Conservation (phyloP, 345 rosid genomes). For the Crucihimalaya himalaica region DNA sequence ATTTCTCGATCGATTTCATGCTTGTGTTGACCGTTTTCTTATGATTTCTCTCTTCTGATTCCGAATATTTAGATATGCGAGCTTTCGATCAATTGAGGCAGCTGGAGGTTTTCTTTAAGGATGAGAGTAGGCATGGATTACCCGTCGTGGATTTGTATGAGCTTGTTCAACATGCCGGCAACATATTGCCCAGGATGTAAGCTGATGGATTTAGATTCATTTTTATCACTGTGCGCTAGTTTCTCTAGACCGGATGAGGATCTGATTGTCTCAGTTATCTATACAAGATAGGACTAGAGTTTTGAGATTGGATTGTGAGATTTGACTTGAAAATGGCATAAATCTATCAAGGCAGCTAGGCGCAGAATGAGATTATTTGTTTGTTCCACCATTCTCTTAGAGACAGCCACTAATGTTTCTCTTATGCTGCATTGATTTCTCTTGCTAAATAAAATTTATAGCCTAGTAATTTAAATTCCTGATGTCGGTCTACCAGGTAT, state of each 20-base stretch:
- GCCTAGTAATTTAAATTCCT: neutral
- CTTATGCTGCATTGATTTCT: slow-evolving; percentile 11
- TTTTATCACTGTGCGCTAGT: slow-evolving; percentile 8
- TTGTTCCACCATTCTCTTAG: neutral
- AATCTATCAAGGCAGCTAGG: neutral
- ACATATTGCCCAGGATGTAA: slow-evolving; percentile 86
- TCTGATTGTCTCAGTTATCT: slow-evolving; percentile 4
- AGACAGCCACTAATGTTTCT: neutral
- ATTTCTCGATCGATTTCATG: slow-evolving; percentile 28
- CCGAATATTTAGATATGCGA: slow-evolving; percentile 63
- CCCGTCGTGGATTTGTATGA: slow-evolving; percentile 78
- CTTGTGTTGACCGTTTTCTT: slow-evolving; percentile 18
- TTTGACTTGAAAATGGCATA: slow-evolving; percentile 6
- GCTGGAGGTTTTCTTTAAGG: slow-evolving; percentile 84
- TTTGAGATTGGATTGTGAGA: neutral
- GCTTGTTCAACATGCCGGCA: slow-evolving; percentile 96
- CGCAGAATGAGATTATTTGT: slow-evolving; percentile 2
- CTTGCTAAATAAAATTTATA: neutral
- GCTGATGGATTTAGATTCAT: slow-evolving; percentile 12
- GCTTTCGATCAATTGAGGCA: slow-evolving; percentile 85
- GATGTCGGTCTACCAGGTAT: slow-evolving; percentile 55
- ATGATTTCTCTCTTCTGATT: slow-evolving; percentile 13
- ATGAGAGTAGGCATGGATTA: slow-evolving; percentile 76
- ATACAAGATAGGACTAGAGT: neutral
- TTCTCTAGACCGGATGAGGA: neutral